These are phyloP conservation scores for Verticillium zaregamsianum DNA, from an alignment of 2,329 filamentous ascomycete genomes.

Conservation along the genomic window DNA sequence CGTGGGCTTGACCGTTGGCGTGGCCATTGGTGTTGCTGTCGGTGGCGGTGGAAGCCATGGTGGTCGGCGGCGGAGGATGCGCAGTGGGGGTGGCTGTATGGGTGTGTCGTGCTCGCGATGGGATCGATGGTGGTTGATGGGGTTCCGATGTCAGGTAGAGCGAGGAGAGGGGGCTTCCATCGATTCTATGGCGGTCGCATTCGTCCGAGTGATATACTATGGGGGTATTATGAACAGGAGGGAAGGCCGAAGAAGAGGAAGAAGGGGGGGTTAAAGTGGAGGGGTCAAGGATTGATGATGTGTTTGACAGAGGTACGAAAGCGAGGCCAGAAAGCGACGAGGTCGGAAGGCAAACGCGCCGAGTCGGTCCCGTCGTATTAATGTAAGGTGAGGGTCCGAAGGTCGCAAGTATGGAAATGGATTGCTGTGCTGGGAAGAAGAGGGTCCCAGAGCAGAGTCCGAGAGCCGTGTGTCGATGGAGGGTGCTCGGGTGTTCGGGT, in stretches of 20 bases:
- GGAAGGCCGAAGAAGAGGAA: background rate
- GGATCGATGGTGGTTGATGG: background rate
- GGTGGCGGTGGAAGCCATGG: background rate
- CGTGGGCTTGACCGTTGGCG: constrained; percentile 23
- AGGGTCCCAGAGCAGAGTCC: background rate
- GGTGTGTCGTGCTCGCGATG: background rate
- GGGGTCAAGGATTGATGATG: background rate
- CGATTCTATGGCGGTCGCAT: background rate
- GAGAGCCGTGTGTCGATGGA: background rate
- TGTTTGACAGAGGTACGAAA: background rate
- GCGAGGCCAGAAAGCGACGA: background rate
- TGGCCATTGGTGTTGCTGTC: constrained; percentile 16
- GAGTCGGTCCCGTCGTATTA: background rate
- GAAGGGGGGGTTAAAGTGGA: background rate
- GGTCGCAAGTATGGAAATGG: background rate
- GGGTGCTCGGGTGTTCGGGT: background rate
- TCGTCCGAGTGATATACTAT: background rate
- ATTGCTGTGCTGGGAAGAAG: background rate
- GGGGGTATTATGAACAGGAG: background rate
- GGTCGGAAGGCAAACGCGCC: background rate
- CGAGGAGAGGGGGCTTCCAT: background rate
- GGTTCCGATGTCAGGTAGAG: background rate
- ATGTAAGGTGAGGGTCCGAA: background rate
- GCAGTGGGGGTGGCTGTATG: background rate
- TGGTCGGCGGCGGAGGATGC: background rate